These are phyloP conservation scores for Eucalyptus viminalis DNA, from an alignment of 345 rosid species.

Conservation along the genomic window DNA sequence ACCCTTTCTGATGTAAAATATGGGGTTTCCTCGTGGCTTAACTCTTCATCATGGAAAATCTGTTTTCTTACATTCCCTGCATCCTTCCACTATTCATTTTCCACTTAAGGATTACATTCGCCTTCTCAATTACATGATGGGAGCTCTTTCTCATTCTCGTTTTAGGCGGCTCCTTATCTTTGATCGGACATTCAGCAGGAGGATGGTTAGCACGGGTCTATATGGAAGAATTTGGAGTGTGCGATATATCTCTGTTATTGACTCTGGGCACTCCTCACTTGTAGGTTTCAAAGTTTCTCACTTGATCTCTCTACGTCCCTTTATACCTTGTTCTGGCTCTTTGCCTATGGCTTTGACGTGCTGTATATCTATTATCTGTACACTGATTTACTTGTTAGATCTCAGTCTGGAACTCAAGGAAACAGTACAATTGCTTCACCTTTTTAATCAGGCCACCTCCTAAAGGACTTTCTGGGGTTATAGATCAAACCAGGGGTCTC, in stretches of 20 bases:
- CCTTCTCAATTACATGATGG: not conserved
- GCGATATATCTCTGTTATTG: conserved; percentile 56
- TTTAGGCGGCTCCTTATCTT: conserved; percentile 46
- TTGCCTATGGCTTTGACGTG: not conserved
- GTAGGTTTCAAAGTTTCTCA: conserved; percentile 32
- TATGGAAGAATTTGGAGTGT: conserved; percentile 65
- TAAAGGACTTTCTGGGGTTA: conserved; percentile 58
- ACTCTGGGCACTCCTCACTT: conserved; percentile 96
- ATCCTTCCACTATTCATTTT: not conserved
- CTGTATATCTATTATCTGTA: not conserved
- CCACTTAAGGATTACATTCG: not conserved
- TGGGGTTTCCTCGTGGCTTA: not conserved
- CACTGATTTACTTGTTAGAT: not conserved
- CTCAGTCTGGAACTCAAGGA: not conserved
- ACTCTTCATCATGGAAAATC: not conserved
- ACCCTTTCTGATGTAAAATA: not conserved
- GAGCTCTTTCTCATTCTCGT: not conserved
- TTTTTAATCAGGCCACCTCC: conserved; percentile 70
- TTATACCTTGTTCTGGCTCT: not conserved
- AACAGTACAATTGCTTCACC: not conserved
- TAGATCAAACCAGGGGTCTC: conserved; percentile 95
- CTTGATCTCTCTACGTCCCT: not conserved
- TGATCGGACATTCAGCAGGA: conserved; percentile 96
- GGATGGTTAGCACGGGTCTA: conserved; percentile 97
- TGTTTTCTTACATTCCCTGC: not conserved